phyloP scores from a whole-genome alignment of 1,284 basidiomycete genomes.

The Entoloma clypeatum region DNA sequence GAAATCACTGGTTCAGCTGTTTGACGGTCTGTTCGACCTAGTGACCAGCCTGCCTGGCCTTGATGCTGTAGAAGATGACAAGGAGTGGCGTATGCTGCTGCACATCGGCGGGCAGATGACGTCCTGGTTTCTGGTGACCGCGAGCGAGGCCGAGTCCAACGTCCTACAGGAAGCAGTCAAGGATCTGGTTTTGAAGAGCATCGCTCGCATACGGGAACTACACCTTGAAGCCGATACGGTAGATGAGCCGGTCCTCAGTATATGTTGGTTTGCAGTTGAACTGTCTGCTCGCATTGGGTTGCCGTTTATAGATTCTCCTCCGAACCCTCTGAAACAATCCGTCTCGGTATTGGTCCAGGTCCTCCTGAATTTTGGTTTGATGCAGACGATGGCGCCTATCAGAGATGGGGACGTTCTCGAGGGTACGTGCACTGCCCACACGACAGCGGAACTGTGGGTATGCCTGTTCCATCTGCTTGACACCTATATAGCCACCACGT shows the following conservation, averaged over 20 bases:
- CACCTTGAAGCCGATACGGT: conserved; percentile 26
- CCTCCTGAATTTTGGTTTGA: conserved; percentile 54
- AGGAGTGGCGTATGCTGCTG: conserved; percentile 38
- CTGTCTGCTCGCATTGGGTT: conserved; percentile 41
- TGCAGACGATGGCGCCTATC: conserved; percentile 42
- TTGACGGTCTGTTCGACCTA: conserved; percentile 40
- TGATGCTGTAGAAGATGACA: conserved; percentile 26
- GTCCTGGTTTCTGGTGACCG: conserved; percentile 38
- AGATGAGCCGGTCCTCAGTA: conserved; percentile 38
- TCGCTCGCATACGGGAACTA: conserved; percentile 36
- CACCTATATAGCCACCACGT: conserved; percentile 17
- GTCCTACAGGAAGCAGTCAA: conserved; percentile 32
- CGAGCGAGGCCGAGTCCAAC: conserved; percentile 30
- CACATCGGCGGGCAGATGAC: conserved; percentile 38
- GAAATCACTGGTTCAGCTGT: conserved; percentile 38
- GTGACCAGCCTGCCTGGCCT: conserved; percentile 33
- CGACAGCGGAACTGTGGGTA: conserved; percentile 73
- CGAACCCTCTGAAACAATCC: conserved; percentile 24
- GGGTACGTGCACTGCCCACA: conserved; percentile 27
- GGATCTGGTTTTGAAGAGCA: conserved; percentile 38
- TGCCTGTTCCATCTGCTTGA: conserved; percentile 59
- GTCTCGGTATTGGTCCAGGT: conserved; percentile 42
- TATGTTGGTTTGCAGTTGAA: conserved; percentile 65
- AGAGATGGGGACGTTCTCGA: conserved; percentile 35
- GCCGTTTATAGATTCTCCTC: conserved; percentile 19